phyloP scores from a whole-genome alignment of 2,329 filamentous ascomycete species.

The Magnaporthiopsis rhizophila region DNA sequence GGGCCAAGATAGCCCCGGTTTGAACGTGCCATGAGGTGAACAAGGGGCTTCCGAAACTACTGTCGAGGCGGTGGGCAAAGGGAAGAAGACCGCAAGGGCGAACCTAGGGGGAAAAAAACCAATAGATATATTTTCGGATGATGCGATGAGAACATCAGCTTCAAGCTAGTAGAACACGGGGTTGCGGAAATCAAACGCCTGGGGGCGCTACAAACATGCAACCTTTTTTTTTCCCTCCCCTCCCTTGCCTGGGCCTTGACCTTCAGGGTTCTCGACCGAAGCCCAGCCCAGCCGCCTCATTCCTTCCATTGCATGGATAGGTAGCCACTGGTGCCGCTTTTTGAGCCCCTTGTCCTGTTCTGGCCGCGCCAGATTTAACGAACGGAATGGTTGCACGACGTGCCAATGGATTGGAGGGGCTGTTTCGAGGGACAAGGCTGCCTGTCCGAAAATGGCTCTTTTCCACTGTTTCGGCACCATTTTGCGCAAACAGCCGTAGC shows the following conservation, averaged over 20 bases:
- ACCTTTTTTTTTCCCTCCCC: background rate
- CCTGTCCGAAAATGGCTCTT: background rate
- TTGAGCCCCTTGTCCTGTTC: background rate
- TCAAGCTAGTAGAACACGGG: no score
- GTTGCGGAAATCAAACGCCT: background rate
- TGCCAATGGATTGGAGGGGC: background rate
- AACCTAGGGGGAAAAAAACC: background rate
- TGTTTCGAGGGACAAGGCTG: background rate
- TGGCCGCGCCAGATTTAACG: background rate
- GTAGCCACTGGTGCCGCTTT: background rate
- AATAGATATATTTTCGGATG: background rate
- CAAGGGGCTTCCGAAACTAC: background rate
- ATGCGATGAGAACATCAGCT: background rate
- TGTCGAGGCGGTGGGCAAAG: no score
- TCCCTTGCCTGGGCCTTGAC: no score
- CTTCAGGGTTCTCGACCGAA: background rate
- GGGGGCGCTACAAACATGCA: background rate
- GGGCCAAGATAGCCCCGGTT: background rate
- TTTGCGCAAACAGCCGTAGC: background rate
- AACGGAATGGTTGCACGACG: background rate
- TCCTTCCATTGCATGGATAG: background rate
- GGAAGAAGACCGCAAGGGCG: no score
- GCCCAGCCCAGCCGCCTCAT: background rate
- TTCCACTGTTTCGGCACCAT: background rate
- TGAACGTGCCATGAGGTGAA: background rate